Conservation (phyloP, 202 grass and related monocot genomes). For the Hordeum pubiflorum region DNA sequence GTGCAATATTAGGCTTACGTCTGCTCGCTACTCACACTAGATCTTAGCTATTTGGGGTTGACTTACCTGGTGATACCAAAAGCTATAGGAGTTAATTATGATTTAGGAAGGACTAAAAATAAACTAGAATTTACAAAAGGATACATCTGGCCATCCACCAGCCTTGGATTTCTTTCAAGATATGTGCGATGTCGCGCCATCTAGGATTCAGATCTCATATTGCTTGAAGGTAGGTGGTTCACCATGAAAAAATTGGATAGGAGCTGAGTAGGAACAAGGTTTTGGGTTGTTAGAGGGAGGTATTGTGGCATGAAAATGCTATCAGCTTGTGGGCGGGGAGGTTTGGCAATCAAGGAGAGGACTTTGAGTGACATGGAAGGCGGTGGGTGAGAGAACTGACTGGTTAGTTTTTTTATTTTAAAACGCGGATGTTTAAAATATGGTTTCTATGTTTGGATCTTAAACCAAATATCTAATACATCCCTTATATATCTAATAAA, state of each 20-base stretch:
- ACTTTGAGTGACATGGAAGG: background rate
- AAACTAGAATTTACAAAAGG: background rate
- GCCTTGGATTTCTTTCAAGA: background rate
- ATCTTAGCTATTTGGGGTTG: background rate
- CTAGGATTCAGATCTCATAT: background rate
- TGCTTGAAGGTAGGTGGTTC: background rate
- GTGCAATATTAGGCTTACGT: background rate
- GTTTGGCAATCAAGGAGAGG: background rate
- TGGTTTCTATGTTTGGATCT: background rate
- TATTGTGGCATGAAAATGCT: background rate
- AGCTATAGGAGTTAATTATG: background rate
- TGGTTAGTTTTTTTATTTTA: background rate
- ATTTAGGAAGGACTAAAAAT: slow-evolving; percentile 1
- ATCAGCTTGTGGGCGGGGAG: background rate
- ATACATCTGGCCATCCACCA: background rate
- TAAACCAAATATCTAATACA: background rate
- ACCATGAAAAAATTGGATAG: background rate
- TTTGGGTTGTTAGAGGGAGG: background rate
- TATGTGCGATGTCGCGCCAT: background rate
- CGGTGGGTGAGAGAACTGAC: background rate
- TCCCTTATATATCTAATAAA: background rate
- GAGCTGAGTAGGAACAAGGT: background rate
- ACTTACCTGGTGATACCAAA: background rate
- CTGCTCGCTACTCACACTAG: background rate
- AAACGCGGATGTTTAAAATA: background rate